Percentiles rank a stretch among this genome's conserved stretches.
Conservation (phyloP, 805 yeast genomes). For the Wickerhamomyces mucosus region DNA sequence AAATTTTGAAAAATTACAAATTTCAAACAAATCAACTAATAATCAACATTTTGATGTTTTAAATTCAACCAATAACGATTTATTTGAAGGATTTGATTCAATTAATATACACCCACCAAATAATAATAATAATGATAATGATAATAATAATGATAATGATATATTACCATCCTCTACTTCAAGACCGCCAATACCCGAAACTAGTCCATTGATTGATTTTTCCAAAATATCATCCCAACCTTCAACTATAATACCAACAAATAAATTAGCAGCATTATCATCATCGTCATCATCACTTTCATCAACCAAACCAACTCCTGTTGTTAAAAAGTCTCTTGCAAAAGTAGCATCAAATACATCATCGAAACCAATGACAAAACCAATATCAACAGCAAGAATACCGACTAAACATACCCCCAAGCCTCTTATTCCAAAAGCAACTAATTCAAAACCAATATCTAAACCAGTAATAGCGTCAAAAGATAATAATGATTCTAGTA, state of each 20-base stretch:
- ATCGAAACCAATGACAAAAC: slow-evolving; percentile 3
- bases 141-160: neutral
- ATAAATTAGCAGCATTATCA: slow-evolving; percentile 1
- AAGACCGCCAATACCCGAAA: slow-evolving; percentile 6
- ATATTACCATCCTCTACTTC: neutral
- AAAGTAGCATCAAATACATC: slow-evolving; percentile 5
- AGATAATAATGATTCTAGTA: too few species aligned
- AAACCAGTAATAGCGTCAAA: too few species aligned
- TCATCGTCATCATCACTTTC: slow-evolving; percentile 2
- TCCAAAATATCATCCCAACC: neutral
- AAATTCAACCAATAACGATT: slow-evolving; percentile 4
- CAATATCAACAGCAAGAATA: slow-evolving; percentile 5
- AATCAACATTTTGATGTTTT: neutral
- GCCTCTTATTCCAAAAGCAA: slow-evolving; percentile 2
- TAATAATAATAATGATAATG: neutral
- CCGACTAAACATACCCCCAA: slow-evolving; percentile 1
- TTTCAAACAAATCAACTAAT: too few species aligned
- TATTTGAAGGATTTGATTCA: slow-evolving; percentile 1
- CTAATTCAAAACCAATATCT: slow-evolving; percentile 1
- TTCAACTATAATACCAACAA: slow-evolving; percentile 5
- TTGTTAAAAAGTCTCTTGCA: neutral
- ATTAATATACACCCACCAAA: neutral
- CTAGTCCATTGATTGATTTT: slow-evolving; percentile 2
- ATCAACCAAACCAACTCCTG: slow-evolving; percentile 1
- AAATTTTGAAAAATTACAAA: slow-evolving; percentile 4